Percentiles rank a stretch among this genome's conserved stretches.
Conservation (phyloP, 495 filamentous ascomycete species). For the Poronia punctata region DNA sequence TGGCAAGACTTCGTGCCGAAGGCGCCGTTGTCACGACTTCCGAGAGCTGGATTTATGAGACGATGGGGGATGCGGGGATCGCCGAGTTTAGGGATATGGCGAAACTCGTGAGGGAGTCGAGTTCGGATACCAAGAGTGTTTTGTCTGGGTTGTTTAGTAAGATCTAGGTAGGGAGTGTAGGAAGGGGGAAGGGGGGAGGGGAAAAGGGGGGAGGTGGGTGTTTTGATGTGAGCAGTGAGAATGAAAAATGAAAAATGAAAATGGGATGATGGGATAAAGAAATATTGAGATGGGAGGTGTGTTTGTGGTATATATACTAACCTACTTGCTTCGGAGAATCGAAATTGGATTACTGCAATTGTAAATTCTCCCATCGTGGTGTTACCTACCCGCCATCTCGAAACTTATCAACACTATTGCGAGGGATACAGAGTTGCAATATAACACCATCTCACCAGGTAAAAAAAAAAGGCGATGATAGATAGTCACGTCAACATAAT, state of each 20-base stretch:
- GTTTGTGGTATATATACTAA: neutral
- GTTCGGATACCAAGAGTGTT: constrained; percentile 55
- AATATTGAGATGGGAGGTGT: neutral
- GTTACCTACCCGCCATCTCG: no score
- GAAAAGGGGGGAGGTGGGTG: no score
- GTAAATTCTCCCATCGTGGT: no score
- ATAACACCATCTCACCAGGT: no score
- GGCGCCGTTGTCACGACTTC: constrained; percentile 80
- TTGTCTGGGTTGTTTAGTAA: constrained; percentile 58
- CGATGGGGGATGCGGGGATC: constrained; percentile 78
- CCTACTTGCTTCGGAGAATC: no score
- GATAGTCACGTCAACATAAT: no score
- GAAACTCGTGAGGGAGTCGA: constrained; percentile 71
- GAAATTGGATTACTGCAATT: no score
- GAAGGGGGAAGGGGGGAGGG: no score
- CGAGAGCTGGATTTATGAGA: constrained; percentile 90
- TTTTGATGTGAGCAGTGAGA: no score
- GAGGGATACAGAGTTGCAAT: no score
- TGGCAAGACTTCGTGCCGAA: constrained; percentile 64
- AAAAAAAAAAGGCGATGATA: no score
- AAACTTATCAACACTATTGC: no score
- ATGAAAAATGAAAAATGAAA: neutral
- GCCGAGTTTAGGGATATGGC: constrained; percentile 68
- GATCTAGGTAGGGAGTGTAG: constrained; percentile 54
- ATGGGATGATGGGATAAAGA: neutral